Conservation (phyloP, 257 asterid genomes). For the Plectranthus barbatus region DNA sequence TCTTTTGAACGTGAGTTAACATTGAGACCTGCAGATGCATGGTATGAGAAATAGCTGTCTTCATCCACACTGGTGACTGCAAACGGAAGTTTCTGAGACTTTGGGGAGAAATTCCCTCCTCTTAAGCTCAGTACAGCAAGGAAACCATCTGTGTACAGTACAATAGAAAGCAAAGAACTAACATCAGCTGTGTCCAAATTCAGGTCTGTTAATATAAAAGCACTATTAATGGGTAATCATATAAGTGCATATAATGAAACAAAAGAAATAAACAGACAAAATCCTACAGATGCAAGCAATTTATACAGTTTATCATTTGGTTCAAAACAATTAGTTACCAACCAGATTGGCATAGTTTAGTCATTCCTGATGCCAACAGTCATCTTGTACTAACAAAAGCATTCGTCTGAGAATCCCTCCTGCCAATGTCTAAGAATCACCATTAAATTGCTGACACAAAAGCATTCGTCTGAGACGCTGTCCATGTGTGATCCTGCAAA, state of each 20-base stretch:
- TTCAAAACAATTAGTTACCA: slow-evolving; percentile 22
- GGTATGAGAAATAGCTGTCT: slow-evolving; percentile 56
- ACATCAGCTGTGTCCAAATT: background rate
- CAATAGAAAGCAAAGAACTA: slow-evolving; percentile 11
- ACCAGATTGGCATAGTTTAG: slow-evolving; percentile 22
- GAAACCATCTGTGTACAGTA: slow-evolving; percentile 70
- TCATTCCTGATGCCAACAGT: slow-evolving; percentile 33
- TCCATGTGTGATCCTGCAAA: slow-evolving; percentile 30
- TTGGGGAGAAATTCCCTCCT: slow-evolving; percentile 70
- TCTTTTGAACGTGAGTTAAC: slow-evolving; percentile 37
- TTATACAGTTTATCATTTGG: slow-evolving; percentile 19
- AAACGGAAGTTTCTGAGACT: slow-evolving; percentile 75
- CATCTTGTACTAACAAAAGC: slow-evolving; percentile 30
- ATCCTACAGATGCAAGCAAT: slow-evolving; percentile 48
- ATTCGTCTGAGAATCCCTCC: slow-evolving; percentile 21
- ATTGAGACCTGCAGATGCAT: slow-evolving; percentile 53
- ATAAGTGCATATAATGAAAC: slow-evolving; percentile 5
- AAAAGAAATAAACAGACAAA: slow-evolving; percentile 42
- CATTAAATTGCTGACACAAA: slow-evolving; percentile 30
- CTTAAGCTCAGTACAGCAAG: slow-evolving; percentile 64
- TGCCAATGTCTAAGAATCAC: slow-evolving; percentile 47
- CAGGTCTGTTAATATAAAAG: background rate
- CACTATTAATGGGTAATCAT: background rate
- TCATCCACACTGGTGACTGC: slow-evolving; percentile 68
- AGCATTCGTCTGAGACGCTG: too few relatives aligned